Conservation (phyloP, 352 stramenopile genomes). For the Phytophthora foliorum region DNA sequence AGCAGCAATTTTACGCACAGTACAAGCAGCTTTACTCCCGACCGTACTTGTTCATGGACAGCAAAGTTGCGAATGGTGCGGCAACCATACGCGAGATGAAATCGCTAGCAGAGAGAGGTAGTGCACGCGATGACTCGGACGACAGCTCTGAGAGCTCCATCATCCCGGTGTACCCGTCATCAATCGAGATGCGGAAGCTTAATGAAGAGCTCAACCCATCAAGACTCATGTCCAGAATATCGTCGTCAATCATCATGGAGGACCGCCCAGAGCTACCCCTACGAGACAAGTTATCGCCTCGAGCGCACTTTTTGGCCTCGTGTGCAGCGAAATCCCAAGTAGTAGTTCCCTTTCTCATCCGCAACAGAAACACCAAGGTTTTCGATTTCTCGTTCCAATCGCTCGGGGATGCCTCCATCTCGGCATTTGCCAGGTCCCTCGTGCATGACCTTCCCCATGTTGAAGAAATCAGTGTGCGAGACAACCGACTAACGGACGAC, state of each 20-base stretch:
- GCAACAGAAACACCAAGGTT: slow-evolving; percentile 66
- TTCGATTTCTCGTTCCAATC: slow-evolving; percentile 90
- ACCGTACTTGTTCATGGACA: slow-evolving; percentile 72
- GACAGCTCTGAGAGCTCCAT: slow-evolving; percentile 35
- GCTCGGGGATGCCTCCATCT: slow-evolving; percentile 73
- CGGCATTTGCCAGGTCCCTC: slow-evolving; percentile 72
- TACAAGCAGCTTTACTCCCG: slow-evolving; percentile 72
- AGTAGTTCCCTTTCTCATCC: slow-evolving; percentile 73
- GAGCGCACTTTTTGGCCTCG: slow-evolving; percentile 69
- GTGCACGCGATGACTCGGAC: slow-evolving; percentile 14
- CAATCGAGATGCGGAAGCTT: slow-evolving; percentile 51
- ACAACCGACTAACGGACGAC: slow-evolving; percentile 89
- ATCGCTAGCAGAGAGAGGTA: slow-evolving; percentile 4
- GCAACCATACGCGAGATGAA: neutral
- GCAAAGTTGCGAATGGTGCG: slow-evolving; percentile 16
- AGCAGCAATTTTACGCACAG: slow-evolving; percentile 65
- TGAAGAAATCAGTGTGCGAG: slow-evolving; percentile 84
- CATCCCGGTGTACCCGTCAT: slow-evolving; percentile 55
- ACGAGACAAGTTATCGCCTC: slow-evolving; percentile 66
- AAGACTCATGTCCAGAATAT: slow-evolving; percentile 10
- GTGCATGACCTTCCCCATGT: slow-evolving; percentile 68
- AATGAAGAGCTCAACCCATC: slow-evolving; percentile 38
- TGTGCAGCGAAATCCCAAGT: slow-evolving; percentile 60
- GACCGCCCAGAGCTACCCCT: slow-evolving; percentile 23
- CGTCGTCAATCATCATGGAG: slow-evolving; percentile 21